Evolutionary conservation across 768 basidiomycete genomes (phyloP).

Genomic region (Hygrophorus pudorinus): DNA sequence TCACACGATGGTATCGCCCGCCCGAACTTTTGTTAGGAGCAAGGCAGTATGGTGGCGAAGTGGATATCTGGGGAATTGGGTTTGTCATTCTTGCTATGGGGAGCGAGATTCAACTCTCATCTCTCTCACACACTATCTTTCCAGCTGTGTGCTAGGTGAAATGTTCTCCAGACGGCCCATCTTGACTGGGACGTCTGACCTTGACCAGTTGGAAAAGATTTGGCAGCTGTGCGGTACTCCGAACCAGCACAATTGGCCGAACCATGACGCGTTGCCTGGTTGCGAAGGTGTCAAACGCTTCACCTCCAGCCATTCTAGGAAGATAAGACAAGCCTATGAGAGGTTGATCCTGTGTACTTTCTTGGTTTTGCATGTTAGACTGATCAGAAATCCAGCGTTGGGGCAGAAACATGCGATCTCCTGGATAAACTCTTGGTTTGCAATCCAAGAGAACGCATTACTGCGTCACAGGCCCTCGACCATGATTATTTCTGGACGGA

Average conservation of each 20-base stretch:
- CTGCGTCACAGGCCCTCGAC: slow-evolving; percentile 78
- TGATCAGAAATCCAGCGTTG: slow-evolving; percentile 31
- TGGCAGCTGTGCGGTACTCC: slow-evolving; percentile 87
- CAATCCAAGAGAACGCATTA: slow-evolving; percentile 76
- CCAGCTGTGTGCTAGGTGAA: slow-evolving; percentile 90
- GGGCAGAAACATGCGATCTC: slow-evolving; percentile 67
- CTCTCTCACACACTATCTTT: neutral
- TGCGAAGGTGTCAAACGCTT: slow-evolving; percentile 73
- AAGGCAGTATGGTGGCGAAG: slow-evolving; percentile 81
- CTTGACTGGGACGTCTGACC: slow-evolving; percentile 75
- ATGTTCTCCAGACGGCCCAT: slow-evolving; percentile 89
- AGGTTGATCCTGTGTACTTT: slow-evolving; percentile 33
- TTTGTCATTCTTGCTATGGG: slow-evolving; percentile 27
- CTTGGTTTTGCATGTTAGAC: slow-evolving; percentile 2
- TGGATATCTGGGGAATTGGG: slow-evolving; percentile 98
- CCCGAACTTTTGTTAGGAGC: slow-evolving; percentile 89
- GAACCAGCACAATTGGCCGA: slow-evolving; percentile 73
- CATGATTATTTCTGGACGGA: slow-evolving; percentile 94
- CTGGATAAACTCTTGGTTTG: slow-evolving; percentile 74
- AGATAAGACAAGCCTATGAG: slow-evolving; percentile 47
- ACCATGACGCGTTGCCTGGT: slow-evolving; percentile 63
- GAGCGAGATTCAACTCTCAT: neutral
- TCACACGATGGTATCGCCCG: slow-evolving; percentile 91
- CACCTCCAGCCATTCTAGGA: slow-evolving; percentile 35
- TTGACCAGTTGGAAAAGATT: slow-evolving; percentile 89